Evolutionary conservation across 495 filamentous ascomycete genomes (phyloP).

Genomic region (Hypoxylon lienhwacheense): DNA sequence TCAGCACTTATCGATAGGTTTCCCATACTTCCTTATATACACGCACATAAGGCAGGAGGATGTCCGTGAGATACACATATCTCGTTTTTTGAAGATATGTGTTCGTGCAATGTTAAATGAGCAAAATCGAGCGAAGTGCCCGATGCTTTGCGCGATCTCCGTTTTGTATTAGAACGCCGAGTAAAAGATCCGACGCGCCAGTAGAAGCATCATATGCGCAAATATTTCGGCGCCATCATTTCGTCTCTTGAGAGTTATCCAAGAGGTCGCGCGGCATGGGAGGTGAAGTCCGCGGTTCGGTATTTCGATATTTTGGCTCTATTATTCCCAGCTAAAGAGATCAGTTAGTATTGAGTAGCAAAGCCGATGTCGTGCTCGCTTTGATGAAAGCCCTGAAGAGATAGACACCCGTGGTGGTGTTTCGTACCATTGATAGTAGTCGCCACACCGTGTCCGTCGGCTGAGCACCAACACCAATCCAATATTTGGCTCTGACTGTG

Average conservation of each 20-base stretch:
- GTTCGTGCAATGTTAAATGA: too few relatives aligned
- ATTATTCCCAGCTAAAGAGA: slow-evolving; percentile 33
- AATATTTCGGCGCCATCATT: slow-evolving; percentile 2
- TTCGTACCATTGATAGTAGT: slow-evolving; percentile 77
- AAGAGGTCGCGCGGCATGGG: slow-evolving; percentile 24
- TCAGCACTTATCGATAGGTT: slow-evolving; percentile 6
- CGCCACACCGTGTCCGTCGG: slow-evolving; percentile 87
- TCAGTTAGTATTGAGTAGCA: neutral
- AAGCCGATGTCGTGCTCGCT: neutral
- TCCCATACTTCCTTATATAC: too few relatives aligned
- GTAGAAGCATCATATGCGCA: neutral
- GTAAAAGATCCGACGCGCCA: neutral
- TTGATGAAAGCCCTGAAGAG: neutral
- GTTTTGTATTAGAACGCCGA: neutral
- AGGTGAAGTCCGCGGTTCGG: slow-evolving; percentile 31
- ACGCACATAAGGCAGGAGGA: too few relatives aligned
- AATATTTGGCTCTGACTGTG: slow-evolving; percentile 79
- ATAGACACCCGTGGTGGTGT: too few relatives aligned
- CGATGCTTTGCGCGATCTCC: neutral
- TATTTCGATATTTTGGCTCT: slow-evolving; percentile 39
- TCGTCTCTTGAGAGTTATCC: slow-evolving; percentile 5
- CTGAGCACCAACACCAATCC: slow-evolving; percentile 95
- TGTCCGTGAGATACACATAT: too few relatives aligned
- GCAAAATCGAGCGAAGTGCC: too few relatives aligned
- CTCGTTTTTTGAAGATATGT: too few relatives aligned